These are phyloP conservation scores for Boletus subparvulus DNA, from an alignment of 768 basidiomycete genomes.

Conservation along the genomic window DNA sequence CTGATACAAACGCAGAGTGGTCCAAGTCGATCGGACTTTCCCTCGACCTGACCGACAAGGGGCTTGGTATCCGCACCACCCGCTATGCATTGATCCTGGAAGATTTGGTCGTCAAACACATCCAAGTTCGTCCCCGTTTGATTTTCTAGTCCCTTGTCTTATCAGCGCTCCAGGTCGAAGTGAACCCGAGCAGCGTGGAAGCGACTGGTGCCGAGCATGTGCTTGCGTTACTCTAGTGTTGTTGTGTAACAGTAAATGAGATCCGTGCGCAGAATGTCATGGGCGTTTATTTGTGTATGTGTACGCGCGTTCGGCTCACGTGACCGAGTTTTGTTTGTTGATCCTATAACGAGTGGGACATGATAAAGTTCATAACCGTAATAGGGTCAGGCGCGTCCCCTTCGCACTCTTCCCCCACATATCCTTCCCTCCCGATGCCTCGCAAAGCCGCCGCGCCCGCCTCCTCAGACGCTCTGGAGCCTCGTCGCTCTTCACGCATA, in stretches of 20 bases:
- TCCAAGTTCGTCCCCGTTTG: constrained; percentile 45
- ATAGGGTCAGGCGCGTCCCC: constrained; percentile 35
- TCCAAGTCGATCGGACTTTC: constrained; percentile 54
- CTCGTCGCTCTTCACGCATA: constrained; percentile 74
- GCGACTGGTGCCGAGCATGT: constrained; percentile 16
- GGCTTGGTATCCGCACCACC: constrained; percentile 57
- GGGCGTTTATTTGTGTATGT: constrained; percentile 28
- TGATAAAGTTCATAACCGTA: constrained; percentile 33
- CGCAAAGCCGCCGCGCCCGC: constrained; percentile 60
- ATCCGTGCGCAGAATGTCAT: constrained; percentile 19
- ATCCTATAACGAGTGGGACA: constrained; percentile 19
- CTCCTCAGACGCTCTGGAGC: constrained; percentile 40
- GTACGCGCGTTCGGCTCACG: constrained; percentile 33
- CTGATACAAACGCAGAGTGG: constrained; percentile 57
- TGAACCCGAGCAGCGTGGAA: not conserved
- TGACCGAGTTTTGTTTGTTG: constrained; percentile 38
- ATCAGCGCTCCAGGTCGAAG: constrained; percentile 13
- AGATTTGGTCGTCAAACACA: constrained; percentile 65
- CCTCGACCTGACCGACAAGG: constrained; percentile 48
- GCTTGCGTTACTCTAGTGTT: constrained; percentile 12
- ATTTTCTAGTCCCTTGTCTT: not conserved
- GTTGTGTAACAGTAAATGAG: not conserved
- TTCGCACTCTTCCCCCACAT: constrained; percentile 18
- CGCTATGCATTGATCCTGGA: constrained; percentile 69
- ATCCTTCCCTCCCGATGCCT: constrained; percentile 47